Evolutionary conservation across 2,329 filamentous ascomycete species (phyloP).

Genomic region (Ophiostoma tasmaniense): DNA sequence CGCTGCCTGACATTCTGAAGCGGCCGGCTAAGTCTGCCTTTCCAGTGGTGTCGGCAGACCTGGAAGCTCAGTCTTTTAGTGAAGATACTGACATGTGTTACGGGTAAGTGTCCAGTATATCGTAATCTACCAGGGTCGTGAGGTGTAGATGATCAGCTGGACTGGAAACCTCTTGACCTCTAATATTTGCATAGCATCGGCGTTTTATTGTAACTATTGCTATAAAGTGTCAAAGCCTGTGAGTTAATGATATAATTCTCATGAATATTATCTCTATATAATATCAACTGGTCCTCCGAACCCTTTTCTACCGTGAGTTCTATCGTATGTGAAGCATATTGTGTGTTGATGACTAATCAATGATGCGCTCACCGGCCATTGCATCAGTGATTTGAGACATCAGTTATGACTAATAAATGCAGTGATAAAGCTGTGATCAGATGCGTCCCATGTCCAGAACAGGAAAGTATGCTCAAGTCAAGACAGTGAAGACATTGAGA

Average conservation of each 20-base stretch:
- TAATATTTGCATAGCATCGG: background rate
- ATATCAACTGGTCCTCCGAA: no score
- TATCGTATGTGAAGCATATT: background rate
- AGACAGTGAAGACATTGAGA: background rate
- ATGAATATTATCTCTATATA: no score
- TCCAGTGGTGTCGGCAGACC: background rate
- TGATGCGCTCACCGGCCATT: background rate
- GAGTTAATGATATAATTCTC: background rate
- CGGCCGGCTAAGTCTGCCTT: background rate
- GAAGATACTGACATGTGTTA: background rate
- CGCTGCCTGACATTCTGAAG: background rate
- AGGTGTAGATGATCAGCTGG: background rate
- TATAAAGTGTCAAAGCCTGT: no score
- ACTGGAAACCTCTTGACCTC: background rate
- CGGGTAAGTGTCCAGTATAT: background rate
- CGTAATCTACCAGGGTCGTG: background rate
- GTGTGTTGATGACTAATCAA: background rate
- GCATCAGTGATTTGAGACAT: background rate
- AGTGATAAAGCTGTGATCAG: background rate
- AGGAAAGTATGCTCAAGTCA: background rate
- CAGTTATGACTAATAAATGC: background rate
- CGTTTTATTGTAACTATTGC: no score
- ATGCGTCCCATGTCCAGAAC: background rate
- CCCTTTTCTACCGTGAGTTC: no score
- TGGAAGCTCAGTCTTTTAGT: background rate